Evolutionary conservation across 2,329 filamentous ascomycete species (phyloP).

Genomic region (Lecanicillium sp.): DNA sequence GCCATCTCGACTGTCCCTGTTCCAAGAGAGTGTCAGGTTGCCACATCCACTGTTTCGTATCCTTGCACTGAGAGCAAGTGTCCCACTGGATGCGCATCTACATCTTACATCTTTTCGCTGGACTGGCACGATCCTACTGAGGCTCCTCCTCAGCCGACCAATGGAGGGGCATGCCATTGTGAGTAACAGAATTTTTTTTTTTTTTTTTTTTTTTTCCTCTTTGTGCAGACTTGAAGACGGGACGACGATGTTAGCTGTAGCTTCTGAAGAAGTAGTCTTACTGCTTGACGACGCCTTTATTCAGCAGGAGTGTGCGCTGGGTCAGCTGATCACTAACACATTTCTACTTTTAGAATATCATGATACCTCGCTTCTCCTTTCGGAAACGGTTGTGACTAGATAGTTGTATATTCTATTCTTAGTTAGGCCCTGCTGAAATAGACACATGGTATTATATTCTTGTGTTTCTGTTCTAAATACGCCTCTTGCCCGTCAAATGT

Average conservation of each 20-base stretch:
- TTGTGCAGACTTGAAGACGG: neutral
- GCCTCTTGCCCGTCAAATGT: too few species aligned
- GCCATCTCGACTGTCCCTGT: constrained; percentile 21
- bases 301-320: too few species aligned
- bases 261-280: too few species aligned
- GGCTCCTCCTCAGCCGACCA: constrained; percentile 6
- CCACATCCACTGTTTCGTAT: constrained; percentile 18
- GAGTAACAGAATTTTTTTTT: neutral
- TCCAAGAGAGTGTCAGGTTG: constrained; percentile 19
- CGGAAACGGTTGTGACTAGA: too few species aligned
- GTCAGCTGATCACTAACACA: too few species aligned
- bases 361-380: too few species aligned
- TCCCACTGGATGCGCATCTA: constrained; percentile 15
- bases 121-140: constrained; percentile 2
- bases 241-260: neutral
- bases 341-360: too few species aligned
- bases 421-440: too few species aligned
- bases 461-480: too few species aligned
- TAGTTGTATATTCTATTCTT: too few species aligned
- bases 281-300: too few species aligned
- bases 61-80: constrained; percentile 15
- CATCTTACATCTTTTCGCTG: constrained; percentile 14
- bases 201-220: neutral
- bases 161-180: constrained; percentile 1
- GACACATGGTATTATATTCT: too few species aligned